Conservation (phyloP, 139 green algal species). For the Mesotaenium endlicherianum region DNA sequence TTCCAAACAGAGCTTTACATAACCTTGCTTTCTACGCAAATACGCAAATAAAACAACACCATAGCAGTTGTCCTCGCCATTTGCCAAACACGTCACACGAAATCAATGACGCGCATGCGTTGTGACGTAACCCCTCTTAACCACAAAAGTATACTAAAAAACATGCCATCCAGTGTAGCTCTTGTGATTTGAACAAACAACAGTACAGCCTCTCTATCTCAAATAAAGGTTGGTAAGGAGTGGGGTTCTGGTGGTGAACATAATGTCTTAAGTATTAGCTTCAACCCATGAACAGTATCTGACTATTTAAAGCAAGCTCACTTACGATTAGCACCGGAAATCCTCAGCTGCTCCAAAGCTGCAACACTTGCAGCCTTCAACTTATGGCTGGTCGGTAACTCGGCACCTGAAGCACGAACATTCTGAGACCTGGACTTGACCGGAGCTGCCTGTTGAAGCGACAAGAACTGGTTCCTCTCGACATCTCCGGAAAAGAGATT, state of each 20-base stretch:
- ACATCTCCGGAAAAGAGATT: too few species aligned
- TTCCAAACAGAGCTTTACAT: not conserved
- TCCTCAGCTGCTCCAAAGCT: conserved; percentile 18
- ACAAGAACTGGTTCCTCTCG: too few species aligned
- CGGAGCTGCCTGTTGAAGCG: too few species aligned
- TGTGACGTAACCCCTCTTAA: not conserved
- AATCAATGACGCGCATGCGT: not conserved
- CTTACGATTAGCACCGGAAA: conserved; percentile 20
- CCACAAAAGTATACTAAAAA: not conserved
- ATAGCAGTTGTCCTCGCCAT: not conserved
- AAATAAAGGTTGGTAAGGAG: not conserved
- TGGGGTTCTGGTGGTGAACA: not conserved
- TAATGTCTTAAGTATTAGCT: not conserved
- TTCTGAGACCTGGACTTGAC: too few species aligned
- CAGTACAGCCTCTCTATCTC: not conserved
- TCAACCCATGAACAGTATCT: too few species aligned
- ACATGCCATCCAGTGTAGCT: not conserved
- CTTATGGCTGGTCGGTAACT: conserved; percentile 25
- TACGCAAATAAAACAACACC: not conserved
- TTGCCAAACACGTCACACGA: not conserved
- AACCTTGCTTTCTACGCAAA: not conserved
- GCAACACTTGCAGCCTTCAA: conserved; percentile 1
- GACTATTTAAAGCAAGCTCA: too few species aligned
- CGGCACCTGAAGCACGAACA: too few species aligned
- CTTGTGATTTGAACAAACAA: not conserved